Evolutionary conservation across 2,329 filamentous ascomycete species (phyloP).

Genomic region (Penicillium sp.): DNA sequence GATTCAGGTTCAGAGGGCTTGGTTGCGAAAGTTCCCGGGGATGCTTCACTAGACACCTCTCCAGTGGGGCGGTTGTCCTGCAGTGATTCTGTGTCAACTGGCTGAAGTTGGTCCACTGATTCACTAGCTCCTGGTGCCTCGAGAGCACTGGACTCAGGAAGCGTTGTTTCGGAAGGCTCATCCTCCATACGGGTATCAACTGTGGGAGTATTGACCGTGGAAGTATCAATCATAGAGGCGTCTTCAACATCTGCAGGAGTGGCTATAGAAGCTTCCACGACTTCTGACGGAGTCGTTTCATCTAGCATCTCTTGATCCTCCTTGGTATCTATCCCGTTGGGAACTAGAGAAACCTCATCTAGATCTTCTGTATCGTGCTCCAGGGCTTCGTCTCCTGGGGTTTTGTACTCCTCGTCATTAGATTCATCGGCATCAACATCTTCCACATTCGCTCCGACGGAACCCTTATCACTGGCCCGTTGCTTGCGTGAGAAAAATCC

Average conservation of each 20-base stretch:
- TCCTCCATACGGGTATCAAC: not conserved
- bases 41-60: constrained; percentile 42
- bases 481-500: constrained; percentile 46
- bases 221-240: constrained; percentile 14
- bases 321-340: constrained; percentile 29
- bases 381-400: constrained; percentile 23
- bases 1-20: constrained; percentile 48
- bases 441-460: constrained; percentile 24
- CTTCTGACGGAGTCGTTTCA: constrained; percentile 31
- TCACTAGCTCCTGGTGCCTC: constrained; percentile 15
- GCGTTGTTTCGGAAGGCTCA: not conserved
- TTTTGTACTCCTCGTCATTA: constrained; percentile 25
- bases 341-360: constrained; percentile 38
- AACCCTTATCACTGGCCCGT: constrained; percentile 34
- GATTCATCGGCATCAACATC: constrained; percentile 14
- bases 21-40: constrained; percentile 44
- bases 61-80: constrained; percentile 29
- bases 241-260: constrained; percentile 15
- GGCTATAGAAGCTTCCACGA: constrained; percentile 18
- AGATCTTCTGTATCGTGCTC: constrained; percentile 31
- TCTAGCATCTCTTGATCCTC: constrained; percentile 11
- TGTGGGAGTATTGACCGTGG: constrained; percentile 1
- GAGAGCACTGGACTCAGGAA: not conserved
- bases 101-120: constrained; percentile 2
- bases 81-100: constrained; percentile 17